These are phyloP conservation scores for Quercus lobata DNA, from an alignment of 331 rosid species.

Conservation along the genomic window DNA sequence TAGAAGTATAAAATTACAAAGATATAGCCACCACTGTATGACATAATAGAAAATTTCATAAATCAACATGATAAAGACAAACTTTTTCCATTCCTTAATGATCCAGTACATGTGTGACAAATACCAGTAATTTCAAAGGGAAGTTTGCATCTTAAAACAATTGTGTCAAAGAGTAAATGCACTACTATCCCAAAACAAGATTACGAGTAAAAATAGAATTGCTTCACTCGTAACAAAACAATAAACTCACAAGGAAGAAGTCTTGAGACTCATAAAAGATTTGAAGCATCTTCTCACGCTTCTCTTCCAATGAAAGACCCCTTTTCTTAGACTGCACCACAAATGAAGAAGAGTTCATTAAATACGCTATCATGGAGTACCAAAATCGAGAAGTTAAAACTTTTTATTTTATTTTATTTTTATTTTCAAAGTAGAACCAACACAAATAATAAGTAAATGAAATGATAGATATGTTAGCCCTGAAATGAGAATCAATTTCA, in stretches of 20 bases:
- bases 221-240: background rate
- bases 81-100: background rate
- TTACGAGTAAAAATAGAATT: background rate
- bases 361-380: background rate
- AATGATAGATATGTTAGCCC: background rate
- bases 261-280: slow-evolving; percentile 89
- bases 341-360: background rate
- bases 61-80: background rate
- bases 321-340: slow-evolving; percentile 78
- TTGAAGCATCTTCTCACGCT: slow-evolving; percentile 98
- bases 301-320: slow-evolving; percentile 95
- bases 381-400: background rate
- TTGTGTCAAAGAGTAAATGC: background rate
- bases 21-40: background rate
- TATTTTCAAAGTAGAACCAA: background rate
- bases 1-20: background rate
- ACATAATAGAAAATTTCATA: background rate
- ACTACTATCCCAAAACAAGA: background rate
- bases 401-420: too few relatives aligned
- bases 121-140: background rate
- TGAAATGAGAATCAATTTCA: background rate
- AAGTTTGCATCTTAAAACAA: background rate
- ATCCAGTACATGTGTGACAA: background rate
- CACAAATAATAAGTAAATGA: background rate
- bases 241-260: slow-evolving; percentile 63